phyloP scores from a whole-genome alignment of 768 basidiomycete genomes.

The Coprinopsis sp. region DNA sequence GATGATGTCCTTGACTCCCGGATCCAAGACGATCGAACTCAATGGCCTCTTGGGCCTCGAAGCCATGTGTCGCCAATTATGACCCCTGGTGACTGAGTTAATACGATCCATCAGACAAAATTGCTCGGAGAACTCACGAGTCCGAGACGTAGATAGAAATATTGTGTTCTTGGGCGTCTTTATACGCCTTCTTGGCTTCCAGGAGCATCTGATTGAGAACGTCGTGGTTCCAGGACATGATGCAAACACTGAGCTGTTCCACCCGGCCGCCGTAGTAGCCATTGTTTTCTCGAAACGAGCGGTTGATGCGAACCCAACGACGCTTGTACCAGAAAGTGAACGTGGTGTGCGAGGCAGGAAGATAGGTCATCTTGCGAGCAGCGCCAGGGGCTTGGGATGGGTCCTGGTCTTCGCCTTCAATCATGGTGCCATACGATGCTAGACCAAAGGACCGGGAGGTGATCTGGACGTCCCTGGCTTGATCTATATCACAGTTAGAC shows the following conservation, averaged over 20 bases:
- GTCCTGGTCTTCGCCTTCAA: constrained; percentile 36
- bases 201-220: constrained; percentile 49
- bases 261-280: constrained; percentile 30
- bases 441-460: constrained; percentile 39
- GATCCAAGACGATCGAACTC: constrained; percentile 65
- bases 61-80: constrained; percentile 52
- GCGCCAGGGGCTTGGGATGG: constrained; percentile 17
- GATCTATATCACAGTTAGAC: constrained; percentile 20
- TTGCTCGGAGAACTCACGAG: constrained; percentile 19
- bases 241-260: constrained; percentile 41
- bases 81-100: constrained; percentile 12
- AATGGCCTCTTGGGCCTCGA: constrained; percentile 59
- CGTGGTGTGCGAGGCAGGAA: constrained; percentile 36
- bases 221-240: constrained; percentile 41
- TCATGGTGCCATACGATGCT: constrained; percentile 23
- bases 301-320: constrained; percentile 37
- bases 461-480: constrained; percentile 48
- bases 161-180: constrained; percentile 44
- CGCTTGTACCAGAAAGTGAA: constrained; percentile 47
- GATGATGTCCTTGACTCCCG: constrained; percentile 59
- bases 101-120: neutral
- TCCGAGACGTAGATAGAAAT: constrained; percentile 53
- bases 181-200: constrained; percentile 50
- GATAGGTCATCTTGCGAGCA: constrained; percentile 34
- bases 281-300: constrained; percentile 28